These are phyloP conservation scores for Geotrichum bryndzae DNA, from an alignment of 1,139 yeast genomes.

Conservation along the genomic window DNA sequence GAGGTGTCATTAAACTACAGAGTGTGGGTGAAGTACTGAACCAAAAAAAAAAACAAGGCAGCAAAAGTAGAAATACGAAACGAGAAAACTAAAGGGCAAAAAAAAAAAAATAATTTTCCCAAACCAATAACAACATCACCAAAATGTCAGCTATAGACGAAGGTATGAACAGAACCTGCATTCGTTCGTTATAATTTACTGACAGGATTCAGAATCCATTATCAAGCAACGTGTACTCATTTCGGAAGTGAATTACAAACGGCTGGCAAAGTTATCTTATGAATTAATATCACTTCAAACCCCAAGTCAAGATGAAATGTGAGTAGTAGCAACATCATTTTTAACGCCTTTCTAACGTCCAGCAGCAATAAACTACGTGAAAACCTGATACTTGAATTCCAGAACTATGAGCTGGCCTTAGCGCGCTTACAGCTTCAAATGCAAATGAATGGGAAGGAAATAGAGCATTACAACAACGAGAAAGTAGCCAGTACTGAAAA, in stretches of 20 bases:
- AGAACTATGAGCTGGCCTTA: slow-evolving; percentile 25
- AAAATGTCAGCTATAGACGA: slow-evolving; percentile 4
- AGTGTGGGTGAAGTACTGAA: background rate
- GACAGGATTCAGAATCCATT: slow-evolving; percentile 16
- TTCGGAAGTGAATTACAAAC: slow-evolving; percentile 25
- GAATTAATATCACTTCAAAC: slow-evolving; percentile 7
- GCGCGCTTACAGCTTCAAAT: slow-evolving; percentile 28
- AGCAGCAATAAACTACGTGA: slow-evolving; percentile 2
- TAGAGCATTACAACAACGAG: slow-evolving; percentile 21
- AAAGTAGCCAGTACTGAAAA: slow-evolving; percentile 19
- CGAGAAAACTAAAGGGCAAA: background rate
- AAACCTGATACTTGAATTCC: slow-evolving; percentile 20
- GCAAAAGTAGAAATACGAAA: slow-evolving; percentile 1
- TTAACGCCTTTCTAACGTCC: slow-evolving; percentile 5
- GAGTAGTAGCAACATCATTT: background rate
- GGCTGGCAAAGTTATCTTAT: slow-evolving; percentile 22
- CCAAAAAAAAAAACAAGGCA: background rate
- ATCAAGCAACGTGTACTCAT: slow-evolving; percentile 27
- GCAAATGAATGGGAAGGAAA: slow-evolving; percentile 26
- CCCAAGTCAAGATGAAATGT: slow-evolving; percentile 11
- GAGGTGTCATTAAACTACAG: background rate
- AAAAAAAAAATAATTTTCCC: slow-evolving; percentile 4
- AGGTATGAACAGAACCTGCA: background rate
- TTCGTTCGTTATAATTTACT: background rate
- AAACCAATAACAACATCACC: background rate